phyloP scores from a whole-genome alignment of 1,284 basidiomycete species.

The Apiotrichum siamense region DNA sequence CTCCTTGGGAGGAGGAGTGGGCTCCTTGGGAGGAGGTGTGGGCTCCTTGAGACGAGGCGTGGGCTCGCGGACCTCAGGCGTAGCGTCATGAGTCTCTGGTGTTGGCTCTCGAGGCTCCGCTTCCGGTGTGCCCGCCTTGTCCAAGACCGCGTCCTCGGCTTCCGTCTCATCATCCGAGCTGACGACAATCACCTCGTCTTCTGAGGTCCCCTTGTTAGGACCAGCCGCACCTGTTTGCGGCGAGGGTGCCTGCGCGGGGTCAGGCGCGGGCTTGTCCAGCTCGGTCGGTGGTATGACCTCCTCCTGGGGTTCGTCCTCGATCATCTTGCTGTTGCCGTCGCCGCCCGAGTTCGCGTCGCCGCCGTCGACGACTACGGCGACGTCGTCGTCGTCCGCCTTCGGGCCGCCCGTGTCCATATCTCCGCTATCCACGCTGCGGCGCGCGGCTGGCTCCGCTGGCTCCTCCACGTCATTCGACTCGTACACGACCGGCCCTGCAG shows the following conservation, averaged over 20 bases:
- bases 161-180: constrained; percentile 6
- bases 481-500: constrained; percentile 6
- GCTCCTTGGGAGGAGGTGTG: not conserved
- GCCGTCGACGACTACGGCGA: no score
- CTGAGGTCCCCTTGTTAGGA: no score
- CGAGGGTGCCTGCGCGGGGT: no score
- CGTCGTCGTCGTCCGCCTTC: no score
- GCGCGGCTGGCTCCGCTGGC: not conserved
- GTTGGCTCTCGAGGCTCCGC: constrained; percentile 18
- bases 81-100: not conserved
- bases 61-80: not conserved
- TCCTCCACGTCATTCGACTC: constrained; percentile 9
- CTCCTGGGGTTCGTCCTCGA: no score
- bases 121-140: not conserved
- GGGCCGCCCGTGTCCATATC: no score
- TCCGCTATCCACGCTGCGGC: no score
- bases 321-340: no score
- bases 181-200: constrained; percentile 1
- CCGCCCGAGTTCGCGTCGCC: no score
- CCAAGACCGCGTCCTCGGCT: not conserved
- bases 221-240: no score
- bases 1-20: not conserved
- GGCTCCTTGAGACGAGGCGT: not conserved
- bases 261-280: no score
- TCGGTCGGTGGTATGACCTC: no score